Conservation (phyloP, 1,284 basidiomycete genomes). For the Hymenochaete sp. region DNA sequence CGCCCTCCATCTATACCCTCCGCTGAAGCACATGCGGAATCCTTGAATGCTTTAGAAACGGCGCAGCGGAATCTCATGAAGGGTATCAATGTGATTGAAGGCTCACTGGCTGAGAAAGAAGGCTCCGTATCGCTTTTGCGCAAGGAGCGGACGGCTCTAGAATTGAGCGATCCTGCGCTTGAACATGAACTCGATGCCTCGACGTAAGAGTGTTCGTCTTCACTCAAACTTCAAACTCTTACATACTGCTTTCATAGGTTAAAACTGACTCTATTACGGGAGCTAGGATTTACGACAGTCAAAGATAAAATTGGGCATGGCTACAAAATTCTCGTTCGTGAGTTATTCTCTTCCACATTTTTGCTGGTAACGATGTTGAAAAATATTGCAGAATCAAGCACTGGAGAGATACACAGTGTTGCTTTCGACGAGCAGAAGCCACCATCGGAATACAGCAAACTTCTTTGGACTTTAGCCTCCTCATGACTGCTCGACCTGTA, state of each 20-base stretch:
- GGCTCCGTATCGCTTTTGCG: constrained; percentile 58
- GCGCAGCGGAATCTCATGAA: constrained; percentile 60
- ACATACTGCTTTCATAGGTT: constrained; percentile 33
- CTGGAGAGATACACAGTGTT: constrained; percentile 49
- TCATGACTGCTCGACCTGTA: constrained; percentile 31
- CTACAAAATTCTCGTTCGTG: constrained; percentile 59
- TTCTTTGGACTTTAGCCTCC: constrained; percentile 50
- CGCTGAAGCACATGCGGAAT: constrained; percentile 49
- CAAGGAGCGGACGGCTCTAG: constrained; percentile 49
- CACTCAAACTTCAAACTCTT: background rate
- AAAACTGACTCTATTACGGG: constrained; percentile 57
- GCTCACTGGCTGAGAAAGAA: constrained; percentile 53
- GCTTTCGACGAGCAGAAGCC: constrained; percentile 26
- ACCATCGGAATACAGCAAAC: constrained; percentile 30
- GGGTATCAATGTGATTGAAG: constrained; percentile 64
- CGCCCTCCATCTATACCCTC: constrained; percentile 61
- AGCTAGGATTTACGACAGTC: constrained; percentile 61
- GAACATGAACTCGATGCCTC: constrained; percentile 65
- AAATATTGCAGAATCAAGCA: constrained; percentile 40
- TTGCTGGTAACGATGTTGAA: background rate
- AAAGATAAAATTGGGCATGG: constrained; percentile 41
- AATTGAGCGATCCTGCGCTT: constrained; percentile 59
- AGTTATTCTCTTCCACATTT: constrained; percentile 25
- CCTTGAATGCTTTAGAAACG: constrained; percentile 56
- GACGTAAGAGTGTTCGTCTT: constrained; percentile 41